phyloP scores from a whole-genome alignment of 148 eudicot species.

The Cornus controversa region DNA sequence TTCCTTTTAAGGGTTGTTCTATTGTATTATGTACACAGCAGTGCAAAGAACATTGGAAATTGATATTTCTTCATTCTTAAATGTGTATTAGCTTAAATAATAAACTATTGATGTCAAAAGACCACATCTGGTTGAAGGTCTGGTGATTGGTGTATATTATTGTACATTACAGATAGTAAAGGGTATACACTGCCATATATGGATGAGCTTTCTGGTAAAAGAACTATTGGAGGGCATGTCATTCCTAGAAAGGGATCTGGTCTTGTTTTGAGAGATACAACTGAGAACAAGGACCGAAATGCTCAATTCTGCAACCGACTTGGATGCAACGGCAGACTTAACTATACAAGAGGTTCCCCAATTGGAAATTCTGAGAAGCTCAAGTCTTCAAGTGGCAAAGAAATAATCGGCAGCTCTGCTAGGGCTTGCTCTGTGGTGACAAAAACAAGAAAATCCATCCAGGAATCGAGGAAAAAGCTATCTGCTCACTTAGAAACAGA shows the following conservation, averaged over 20 bases:
- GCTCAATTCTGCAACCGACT: slow-evolving; percentile 70
- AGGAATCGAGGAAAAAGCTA: slow-evolving; percentile 4
- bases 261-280: slow-evolving; percentile 37
- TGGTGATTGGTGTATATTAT: neutral
- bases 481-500: slow-evolving; percentile 30
- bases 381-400: slow-evolving; percentile 53
- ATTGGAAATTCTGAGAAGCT: slow-evolving; percentile 44
- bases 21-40: neutral
- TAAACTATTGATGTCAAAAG: neutral
- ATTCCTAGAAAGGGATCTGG: slow-evolving; percentile 45
- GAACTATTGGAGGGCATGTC: slow-evolving; percentile 42
- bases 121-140: neutral
- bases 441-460: slow-evolving; percentile 25
- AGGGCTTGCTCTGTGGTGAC: slow-evolving; percentile 22
- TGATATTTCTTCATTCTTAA: neutral
- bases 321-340: slow-evolving; percentile 79
- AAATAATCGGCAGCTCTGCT: slow-evolving; percentile 49
- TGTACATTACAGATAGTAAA: slow-evolving; percentile 28
- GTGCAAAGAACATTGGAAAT: neutral
- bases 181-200: slow-evolving; percentile 26
- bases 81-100: neutral
- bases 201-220: slow-evolving; percentile 48
- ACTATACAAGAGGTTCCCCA: slow-evolving; percentile 35
- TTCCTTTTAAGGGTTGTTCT: neutral
- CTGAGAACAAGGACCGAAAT: slow-evolving; percentile 40